These are phyloP conservation scores for Paramyrothecium roridum DNA, from an alignment of 2,329 filamentous ascomycete genomes.

Conservation along the genomic window DNA sequence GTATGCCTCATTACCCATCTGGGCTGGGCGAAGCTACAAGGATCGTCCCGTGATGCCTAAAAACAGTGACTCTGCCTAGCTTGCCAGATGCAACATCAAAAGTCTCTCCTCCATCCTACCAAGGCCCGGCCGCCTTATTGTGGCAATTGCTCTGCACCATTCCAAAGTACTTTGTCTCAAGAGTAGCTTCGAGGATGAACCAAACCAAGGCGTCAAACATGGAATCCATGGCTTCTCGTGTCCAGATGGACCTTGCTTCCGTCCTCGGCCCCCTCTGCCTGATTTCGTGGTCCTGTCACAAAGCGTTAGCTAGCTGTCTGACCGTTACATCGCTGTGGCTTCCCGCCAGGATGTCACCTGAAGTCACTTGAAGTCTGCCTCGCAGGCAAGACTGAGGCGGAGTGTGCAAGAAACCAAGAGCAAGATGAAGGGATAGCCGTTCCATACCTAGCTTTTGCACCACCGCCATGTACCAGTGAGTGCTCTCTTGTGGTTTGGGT, in stretches of 20 bases:
- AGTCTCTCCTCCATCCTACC: too few species aligned
- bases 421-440: neutral
- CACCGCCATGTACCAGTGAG: neutral
- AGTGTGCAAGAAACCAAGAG: neutral
- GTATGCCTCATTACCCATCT: too few species aligned
- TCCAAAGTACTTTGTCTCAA: too few species aligned
- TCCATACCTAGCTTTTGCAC: neutral
- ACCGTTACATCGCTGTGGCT: neutral
- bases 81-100: too few species aligned
- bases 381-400: neutral
- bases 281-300: neutral
- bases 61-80: too few species aligned
- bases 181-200: too few species aligned
- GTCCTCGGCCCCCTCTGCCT: neutral
- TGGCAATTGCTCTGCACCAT: too few species aligned
- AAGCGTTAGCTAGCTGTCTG: neutral
- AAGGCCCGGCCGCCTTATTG: too few species aligned
- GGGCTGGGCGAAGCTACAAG: too few species aligned
- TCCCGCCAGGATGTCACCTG: neutral
- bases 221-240: neutral
- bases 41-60: too few species aligned
- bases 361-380: neutral
- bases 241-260: neutral
- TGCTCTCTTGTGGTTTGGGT: neutral
- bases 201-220: neutral